phyloP scores from a whole-genome alignment of 2,329 filamentous ascomycete genomes.

The Herpotrichia juniperi region DNA sequence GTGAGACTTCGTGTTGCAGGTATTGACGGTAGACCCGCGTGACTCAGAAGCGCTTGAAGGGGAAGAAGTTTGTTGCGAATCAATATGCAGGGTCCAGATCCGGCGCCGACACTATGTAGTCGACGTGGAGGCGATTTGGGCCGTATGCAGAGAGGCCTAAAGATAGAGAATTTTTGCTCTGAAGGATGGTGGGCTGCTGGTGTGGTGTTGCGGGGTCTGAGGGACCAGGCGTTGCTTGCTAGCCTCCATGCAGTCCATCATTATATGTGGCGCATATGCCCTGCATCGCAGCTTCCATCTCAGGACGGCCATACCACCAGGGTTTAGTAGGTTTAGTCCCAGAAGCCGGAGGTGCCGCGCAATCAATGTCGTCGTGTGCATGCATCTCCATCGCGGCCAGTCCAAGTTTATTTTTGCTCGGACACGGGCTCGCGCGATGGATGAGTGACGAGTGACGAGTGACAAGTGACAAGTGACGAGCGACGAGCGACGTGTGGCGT shows the following conservation, averaged over 20 bases:
- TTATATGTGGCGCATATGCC: not conserved
- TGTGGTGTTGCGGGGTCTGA: conserved; percentile 33
- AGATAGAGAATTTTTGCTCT: conserved; percentile 19
- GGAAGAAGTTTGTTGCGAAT: not conserved
- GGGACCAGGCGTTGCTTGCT: not conserved
- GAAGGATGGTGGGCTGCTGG: not conserved
- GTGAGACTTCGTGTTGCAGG: conserved; percentile 21
- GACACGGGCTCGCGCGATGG: not conserved
- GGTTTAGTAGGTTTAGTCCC: too few species aligned
- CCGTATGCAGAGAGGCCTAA: conserved; percentile 17
- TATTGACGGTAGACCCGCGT: not conserved
- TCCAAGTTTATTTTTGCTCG: not conserved
- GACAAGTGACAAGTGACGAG: not conserved
- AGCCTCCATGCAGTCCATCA: not conserved
- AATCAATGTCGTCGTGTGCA: not conserved
- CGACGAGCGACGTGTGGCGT: not conserved
- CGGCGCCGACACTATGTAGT: conserved; percentile 1
- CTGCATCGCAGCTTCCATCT: not conserved
- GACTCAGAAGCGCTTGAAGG: conserved; percentile 6
- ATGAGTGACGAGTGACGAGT: not conserved
- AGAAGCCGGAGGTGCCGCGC: not conserved
- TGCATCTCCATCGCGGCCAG: not conserved
- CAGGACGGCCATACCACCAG: not conserved
- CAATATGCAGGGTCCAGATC: conserved; percentile 10
- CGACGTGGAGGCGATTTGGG: not conserved